Conservation (phyloP, 2,329 filamentous ascomycete species). For the Fusarium pininemorale region DNA sequence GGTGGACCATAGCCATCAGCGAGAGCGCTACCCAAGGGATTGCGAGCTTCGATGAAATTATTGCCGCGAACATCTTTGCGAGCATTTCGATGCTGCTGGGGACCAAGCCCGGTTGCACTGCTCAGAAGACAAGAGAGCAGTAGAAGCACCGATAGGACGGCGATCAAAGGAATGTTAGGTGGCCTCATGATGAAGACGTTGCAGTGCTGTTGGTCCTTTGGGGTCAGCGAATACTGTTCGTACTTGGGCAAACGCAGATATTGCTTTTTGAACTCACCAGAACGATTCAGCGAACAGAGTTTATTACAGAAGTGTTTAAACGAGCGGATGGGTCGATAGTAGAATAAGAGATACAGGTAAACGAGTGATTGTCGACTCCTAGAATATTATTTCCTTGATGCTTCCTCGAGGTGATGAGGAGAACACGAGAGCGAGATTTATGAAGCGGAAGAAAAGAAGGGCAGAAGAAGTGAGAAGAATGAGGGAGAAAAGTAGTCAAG, state of each 20-base stretch:
- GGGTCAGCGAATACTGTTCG: not conserved
- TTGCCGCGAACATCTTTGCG: slow-evolving; percentile 8
- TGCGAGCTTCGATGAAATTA: slow-evolving; percentile 10
- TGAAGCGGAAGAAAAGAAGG: slow-evolving; percentile 1
- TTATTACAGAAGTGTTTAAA: slow-evolving; percentile 1
- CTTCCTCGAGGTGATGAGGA: slow-evolving; percentile 3
- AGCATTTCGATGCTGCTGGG: not conserved
- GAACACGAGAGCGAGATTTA: slow-evolving; percentile 3
- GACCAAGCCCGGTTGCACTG: slow-evolving; percentile 5
- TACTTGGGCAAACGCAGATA: not conserved
- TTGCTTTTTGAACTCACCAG: not conserved
- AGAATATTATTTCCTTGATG: not conserved
- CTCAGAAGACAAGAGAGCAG: slow-evolving; percentile 33
- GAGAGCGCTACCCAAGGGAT: slow-evolving; percentile 8
- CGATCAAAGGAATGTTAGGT: slow-evolving; percentile 42
- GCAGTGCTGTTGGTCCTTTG: not conserved
- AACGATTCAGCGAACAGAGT: not conserved
- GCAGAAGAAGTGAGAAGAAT: not conserved
- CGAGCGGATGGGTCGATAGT: slow-evolving; percentile 2
- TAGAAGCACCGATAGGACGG: slow-evolving; percentile 46
- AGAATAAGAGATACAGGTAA: slow-evolving; percentile 14
- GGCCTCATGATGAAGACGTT: slow-evolving; percentile 50
- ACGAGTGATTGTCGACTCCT: slow-evolving; percentile 9
- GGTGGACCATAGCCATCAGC: slow-evolving; percentile 33
- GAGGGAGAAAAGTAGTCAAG: not conserved